A percentile compares a stretch with the other conserved stretches of the same genome.
These are phyloP conservation scores for Pulicaria dysenterica DNA, from an alignment of 129 eudicot genomes.

Conservation along the genomic window DNA sequence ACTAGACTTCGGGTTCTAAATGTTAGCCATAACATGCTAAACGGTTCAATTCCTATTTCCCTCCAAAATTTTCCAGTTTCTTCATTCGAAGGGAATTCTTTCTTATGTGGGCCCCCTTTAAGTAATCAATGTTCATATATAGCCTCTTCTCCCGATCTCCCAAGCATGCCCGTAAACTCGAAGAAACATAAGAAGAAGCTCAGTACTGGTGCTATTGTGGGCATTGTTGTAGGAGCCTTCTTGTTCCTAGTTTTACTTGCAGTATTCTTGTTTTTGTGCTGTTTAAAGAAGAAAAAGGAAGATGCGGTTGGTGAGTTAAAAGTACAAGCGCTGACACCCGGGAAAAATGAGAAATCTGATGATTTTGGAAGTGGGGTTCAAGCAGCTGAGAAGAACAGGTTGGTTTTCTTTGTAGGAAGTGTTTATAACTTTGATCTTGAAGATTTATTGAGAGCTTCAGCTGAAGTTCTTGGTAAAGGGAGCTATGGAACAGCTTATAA, in stretches of 20 bases:
- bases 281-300: slow-evolving; percentile 50
- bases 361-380: slow-evolving; percentile 96
- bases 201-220: slow-evolving; percentile 48
- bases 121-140: slow-evolving; percentile 46
- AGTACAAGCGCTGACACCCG: slow-evolving; percentile 49
- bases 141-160: slow-evolving; percentile 41
- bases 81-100: slow-evolving; percentile 69
- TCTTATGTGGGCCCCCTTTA: slow-evolving; percentile 75
- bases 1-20: slow-evolving; percentile 55
- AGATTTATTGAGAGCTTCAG: slow-evolving; percentile 89
- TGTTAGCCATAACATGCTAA: slow-evolving; percentile 58
- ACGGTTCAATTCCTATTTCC: slow-evolving; percentile 65
- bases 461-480: slow-evolving; percentile 97
- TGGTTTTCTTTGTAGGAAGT: slow-evolving; percentile 72
- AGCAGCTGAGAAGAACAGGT: slow-evolving; percentile 77
- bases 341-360: slow-evolving; percentile 57
- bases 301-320: slow-evolving; percentile 37
- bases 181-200: slow-evolving; percentile 42
- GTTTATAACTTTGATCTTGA: slow-evolving; percentile 77
- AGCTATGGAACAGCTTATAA: slow-evolving; percentile 82
- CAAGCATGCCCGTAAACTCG: slow-evolving; percentile 23
- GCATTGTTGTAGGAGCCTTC: slow-evolving; percentile 52
- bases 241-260: slow-evolving; percentile 39
- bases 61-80: slow-evolving; percentile 69
- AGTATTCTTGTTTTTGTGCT: slow-evolving; percentile 37